Conservation (phyloP, 192 early-diverging fungal species). For the Podila clonocystis region DNA sequence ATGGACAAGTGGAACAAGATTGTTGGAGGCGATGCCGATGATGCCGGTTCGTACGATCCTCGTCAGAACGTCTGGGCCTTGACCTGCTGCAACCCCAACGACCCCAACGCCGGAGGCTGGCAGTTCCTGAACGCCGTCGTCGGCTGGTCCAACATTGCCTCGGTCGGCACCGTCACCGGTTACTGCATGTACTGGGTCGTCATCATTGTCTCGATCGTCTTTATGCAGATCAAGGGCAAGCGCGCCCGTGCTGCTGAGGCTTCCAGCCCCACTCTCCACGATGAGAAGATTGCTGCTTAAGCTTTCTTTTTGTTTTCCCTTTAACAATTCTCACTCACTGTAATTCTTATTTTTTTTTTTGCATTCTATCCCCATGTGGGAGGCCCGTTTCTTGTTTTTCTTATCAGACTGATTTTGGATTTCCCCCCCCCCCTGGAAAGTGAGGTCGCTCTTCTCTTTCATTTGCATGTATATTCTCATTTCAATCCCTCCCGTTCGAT, state of each 20-base stretch:
- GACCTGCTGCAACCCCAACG: conserved; percentile 69
- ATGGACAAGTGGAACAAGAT: conserved; percentile 69
- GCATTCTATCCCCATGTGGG: too few relatives aligned
- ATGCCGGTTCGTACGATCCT: conserved; percentile 63
- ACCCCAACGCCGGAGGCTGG: conserved; percentile 62
- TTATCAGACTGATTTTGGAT: too few relatives aligned
- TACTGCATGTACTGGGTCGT: conserved; percentile 87
- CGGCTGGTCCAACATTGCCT: conserved; percentile 83
- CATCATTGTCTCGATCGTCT: conserved; percentile 61
- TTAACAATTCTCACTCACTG: background rate
- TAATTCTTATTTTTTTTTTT: too few relatives aligned
- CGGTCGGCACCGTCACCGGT: conserved; percentile 73
- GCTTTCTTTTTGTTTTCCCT: background rate
- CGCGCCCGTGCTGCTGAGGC: conserved; percentile 22
- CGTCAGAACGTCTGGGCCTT: conserved; percentile 69
- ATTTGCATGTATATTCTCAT: conserved; percentile 2
- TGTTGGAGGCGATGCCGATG: conserved; percentile 74
- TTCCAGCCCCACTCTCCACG: background rate
- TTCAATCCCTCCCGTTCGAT: background rate
- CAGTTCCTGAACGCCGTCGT: conserved; percentile 78
- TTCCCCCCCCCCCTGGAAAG: background rate
- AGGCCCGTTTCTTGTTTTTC: too few relatives aligned
- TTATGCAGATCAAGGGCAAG: conserved; percentile 51
- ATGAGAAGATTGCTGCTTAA: conserved; percentile 29
- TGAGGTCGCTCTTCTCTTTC: background rate